Base-by-base conservation (phyloP, 179 eudicot species). In the Carnegiea gigantea region DNA sequence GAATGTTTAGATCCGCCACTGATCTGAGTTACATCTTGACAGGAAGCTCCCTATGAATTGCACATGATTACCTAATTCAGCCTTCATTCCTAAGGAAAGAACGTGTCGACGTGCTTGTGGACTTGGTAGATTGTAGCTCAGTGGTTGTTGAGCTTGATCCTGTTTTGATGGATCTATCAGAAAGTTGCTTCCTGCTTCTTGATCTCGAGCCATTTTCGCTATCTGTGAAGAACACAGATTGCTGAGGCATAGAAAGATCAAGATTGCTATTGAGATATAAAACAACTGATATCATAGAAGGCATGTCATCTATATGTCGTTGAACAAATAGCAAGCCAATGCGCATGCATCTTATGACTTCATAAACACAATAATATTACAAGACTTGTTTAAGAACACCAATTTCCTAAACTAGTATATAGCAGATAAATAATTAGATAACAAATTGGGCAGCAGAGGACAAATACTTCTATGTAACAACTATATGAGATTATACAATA, bases 171-270 rank as follows among this genome's bases (percentile, higher is more conserved):
- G 62, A 18, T 57, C 62, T 4, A 57, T 15, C 23, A 17, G 62
- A 57, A 57, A 57, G 4, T 20, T 57, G 62, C 62, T 18, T 6
- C 21, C 62, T 57, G 23, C n/a, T 57, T 57, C 62, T 14, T 20
- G n/a, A 57, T 57, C 62, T 57, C 62, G 62, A 57, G 7, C n/a
- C 23, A 17, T 57, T 54, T 54, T 17, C 17, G 12, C 60, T 54
- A 18, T 6, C 0, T 14, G 60, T 54, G 60, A 15, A 89, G 89
- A 21, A 93, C 95, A 97, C 97, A 92, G 76, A n/a, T 10, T 62
- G 24, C 28, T 62, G 26, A n/a, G 28, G 28, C 68, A 62, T 23
- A 23, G 68, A 28, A 62, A 62, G 68, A 21, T 2, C 28, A 23
- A 62, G 26, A 28, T 6, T 62, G 68, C 68, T 62, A 23, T 62